phyloP scores from a whole-genome alignment of 495 filamentous ascomycete genomes.

The Astrothelium macrocarpum region DNA sequence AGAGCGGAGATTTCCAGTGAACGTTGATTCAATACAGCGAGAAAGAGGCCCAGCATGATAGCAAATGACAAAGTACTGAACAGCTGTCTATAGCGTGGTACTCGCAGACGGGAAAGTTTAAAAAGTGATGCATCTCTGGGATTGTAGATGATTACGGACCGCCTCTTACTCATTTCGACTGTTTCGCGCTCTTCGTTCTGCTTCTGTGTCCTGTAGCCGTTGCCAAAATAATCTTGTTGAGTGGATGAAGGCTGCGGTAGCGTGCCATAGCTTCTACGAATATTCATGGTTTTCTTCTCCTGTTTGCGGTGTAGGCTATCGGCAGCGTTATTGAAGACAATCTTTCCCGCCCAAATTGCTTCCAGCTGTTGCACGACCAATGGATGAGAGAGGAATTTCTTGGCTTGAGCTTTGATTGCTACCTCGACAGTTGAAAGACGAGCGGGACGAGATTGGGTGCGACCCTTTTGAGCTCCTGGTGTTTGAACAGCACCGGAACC shows the following conservation, averaged over 20 bases:
- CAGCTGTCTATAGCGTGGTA: constrained; percentile 82
- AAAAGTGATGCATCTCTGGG: constrained; percentile 79
- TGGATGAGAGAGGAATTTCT: constrained; percentile 81
- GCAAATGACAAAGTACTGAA: constrained; percentile 77
- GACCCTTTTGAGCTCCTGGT: constrained; percentile 28
- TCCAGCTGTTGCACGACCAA: constrained; percentile 85
- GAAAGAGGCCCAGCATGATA: constrained; percentile 69
- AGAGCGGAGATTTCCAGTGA: constrained; percentile 67
- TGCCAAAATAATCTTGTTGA: neutral
- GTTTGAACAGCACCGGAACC: constrained; percentile 13
- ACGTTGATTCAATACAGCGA: constrained; percentile 61
- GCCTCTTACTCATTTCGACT: constrained; percentile 28
- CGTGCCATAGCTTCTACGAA: constrained; percentile 29
- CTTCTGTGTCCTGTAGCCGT: constrained; percentile 3
- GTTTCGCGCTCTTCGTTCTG: constrained; percentile 11
- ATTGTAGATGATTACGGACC: constrained; percentile 81
- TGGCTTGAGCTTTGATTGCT: constrained; percentile 80
- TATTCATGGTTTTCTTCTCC: neutral
- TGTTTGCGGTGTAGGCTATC: constrained; percentile 64
- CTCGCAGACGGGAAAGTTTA: constrained; percentile 79
- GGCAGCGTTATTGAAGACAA: constrained; percentile 80
- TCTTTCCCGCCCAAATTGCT: constrained; percentile 89
- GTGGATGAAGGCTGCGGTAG: constrained; percentile 11
- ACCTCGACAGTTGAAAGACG: constrained; percentile 84
- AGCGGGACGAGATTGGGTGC: constrained; percentile 42